Evolutionary conservation across 2,329 filamentous ascomycete genomes (phyloP), one percentile per base, ranked within the genome.

Genomic region (Aspergillus sp.): DNA sequence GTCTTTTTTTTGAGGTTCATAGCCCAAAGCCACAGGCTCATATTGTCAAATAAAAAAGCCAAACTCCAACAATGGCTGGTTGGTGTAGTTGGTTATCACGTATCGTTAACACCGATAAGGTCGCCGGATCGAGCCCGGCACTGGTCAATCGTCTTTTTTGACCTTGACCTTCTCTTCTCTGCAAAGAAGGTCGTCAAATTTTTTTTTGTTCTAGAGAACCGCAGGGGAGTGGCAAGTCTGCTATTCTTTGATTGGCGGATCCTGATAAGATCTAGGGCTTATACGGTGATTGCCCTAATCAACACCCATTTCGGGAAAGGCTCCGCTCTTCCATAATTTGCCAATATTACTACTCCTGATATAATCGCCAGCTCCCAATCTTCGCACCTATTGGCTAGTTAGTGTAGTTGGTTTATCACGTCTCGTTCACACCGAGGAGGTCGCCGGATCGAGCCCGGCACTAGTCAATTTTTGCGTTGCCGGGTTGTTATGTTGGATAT

Each of bases 91-190:
- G 57, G 60, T 58, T 60, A 62, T 62, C 69, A 71, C 70, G 66
- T 70, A 67, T 71, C 68, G 66, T 71, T 72, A 69, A 72, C 70
- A 72, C 68, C 63, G 66, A 68, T 64, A 68, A 69, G 68, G 68
- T 70, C 68, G 62, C 66, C 59, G 67, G 67, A 68, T 68, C 68
- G 61, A 70, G 55, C 63, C 68, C 65, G 53, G 53, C 53, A 56
- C 45, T 56, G 53, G 53, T 56, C 53, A 56, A 8, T 55, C 34
- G n/a, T n/a, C 30, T n/a, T 55, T 48, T 17, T 38, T 30, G n/a
- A n/a, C n/a, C n/a, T n/a, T n/a, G n/a, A n/a, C n/a, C n/a, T n/a
- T n/a, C n/a, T n/a, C n/a, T n/a, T n/a, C n/a, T n/a, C n/a, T n/a
- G n/a, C n/a, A n/a, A n/a, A n/a, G n/a, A n/a, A n/a, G 24, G 26